Evolutionary conservation across 2,329 filamentous ascomycete species (phyloP), one percentile per base, ranked within the genome.

Genomic region (Penicillium italicum): DNA sequence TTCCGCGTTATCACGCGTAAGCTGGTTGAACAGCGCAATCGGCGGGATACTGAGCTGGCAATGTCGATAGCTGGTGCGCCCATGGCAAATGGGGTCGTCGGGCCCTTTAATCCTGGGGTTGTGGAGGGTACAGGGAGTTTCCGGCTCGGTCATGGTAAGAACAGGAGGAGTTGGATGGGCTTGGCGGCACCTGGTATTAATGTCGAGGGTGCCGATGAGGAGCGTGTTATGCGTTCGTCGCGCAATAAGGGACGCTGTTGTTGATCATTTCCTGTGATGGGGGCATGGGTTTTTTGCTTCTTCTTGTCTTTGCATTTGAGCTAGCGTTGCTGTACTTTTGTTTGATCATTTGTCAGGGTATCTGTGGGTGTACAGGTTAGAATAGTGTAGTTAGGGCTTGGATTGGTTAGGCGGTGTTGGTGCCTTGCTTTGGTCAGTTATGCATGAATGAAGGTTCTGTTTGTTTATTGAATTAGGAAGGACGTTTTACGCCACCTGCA

Each of bases 1-100:
- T 97, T 97, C 67, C 83, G 93, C 1, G 90, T 96, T 26, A 88
- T 91, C 43, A 94, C 92, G 9, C 80, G 95, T 66, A 96, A 96
- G 76, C 75, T 88, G 18, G 85, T 87, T 5, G 93, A 97, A 76
- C 84, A 93, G 68, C 77, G 80, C 41, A 79, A 79, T 54, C 79
- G 78, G 43, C 69, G 81, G 14, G 81, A 82, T 57, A 75, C 78
- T 14, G 80, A 82, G 50, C 30, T 60, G 18, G 70, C 77, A 18
- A 60, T 76, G 46, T 74, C 78, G 50, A 75, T 79, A 40, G 74
- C 75, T 9, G 70, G 72, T 24, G 80, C 79, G 12, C 78, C 80
- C 2, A 58, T 73, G 7, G 75, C 28, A 8, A 57, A 74, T 43
- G 64, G 61, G 50, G 67, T 64, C 38, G 73, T 71, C 48, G 63